Evolutionary conservation across 1,284 basidiomycete genomes (phyloP), one percentile per base, ranked within the genome.

Genomic region (Cutaneotrichosporon daszewskae): DNA sequence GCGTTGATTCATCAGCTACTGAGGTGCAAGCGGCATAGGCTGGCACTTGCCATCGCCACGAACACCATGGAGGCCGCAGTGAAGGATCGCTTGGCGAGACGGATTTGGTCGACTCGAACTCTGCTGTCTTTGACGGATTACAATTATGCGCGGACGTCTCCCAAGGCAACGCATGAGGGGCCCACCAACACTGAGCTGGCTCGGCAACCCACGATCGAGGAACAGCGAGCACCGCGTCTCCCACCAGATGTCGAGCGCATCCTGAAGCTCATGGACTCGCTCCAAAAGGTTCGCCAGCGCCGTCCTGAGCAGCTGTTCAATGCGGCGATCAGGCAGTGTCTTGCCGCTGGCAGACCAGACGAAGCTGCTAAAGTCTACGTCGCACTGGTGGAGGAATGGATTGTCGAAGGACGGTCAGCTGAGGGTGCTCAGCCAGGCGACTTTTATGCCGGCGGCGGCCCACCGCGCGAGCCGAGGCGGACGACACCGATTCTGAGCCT

Each of bases 311-410:
- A 37, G 22, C 50, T 68, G 10, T 72, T 69, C 48, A 35, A 44
- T 1, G 39, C 53, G n/a, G 37, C 55, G 17, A 58, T 69, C 20
- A 27, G 40, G 13, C 54, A 54, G 32, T 59, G 57, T 16, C 33
- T 65, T 8, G 40, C 41, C 7, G 58, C 64, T 17, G 43, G 53
- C 5, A 47, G 55, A 16, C 55, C 56, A 3, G 66, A 71, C 42
- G 36, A 54, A 11, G 71, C 71, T 0, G 68, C 71, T 0, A 60
- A 62, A 41, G 55, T 71, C 4, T 71, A 62, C 43, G 68, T 64
- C 13, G 64, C 59, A 14, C 49, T 69, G 31, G 69, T 71, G 7
- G 69, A 72, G 39, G 71, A 71, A 45, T 72, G 71, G 71, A 63
- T 69, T 23, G 61, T 64, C 32, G 68, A 72, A 45, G 69, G 68